Evolutionary conservation across 192 early-diverging fungal genomes (phyloP).

Genomic region (Coemansia sp.): DNA sequence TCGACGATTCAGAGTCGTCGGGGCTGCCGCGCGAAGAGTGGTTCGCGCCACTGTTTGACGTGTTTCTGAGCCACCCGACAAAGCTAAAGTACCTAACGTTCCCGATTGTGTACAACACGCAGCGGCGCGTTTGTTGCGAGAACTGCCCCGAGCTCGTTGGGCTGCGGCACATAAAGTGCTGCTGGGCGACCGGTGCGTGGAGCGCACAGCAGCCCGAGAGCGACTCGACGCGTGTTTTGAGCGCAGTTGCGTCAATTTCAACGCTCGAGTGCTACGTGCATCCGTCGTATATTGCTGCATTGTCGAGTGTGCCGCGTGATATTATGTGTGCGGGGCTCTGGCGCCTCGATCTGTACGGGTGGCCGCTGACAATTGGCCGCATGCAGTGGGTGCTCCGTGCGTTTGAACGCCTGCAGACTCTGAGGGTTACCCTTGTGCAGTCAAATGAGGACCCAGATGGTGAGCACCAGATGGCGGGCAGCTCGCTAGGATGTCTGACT

Average conservation of each 20-base stretch:
- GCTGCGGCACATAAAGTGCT: slow-evolving; percentile 48
- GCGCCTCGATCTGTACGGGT: slow-evolving; percentile 38
- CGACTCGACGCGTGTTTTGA: slow-evolving; percentile 45
- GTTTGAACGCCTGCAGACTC: slow-evolving; percentile 8
- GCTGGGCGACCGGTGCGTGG: slow-evolving; percentile 47
- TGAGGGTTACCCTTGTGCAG: slow-evolving; percentile 22
- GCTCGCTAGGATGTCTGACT: slow-evolving; percentile 4
- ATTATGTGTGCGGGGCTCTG: slow-evolving; percentile 16
- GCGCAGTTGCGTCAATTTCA: slow-evolving; percentile 27
- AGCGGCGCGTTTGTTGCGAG: slow-evolving; percentile 16
- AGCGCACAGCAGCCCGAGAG: slow-evolving; percentile 14
- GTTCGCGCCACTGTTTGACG: slow-evolving; percentile 46
- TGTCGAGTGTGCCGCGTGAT: slow-evolving; percentile 21
- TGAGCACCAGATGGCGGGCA: neutral
- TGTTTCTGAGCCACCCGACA: slow-evolving; percentile 26
- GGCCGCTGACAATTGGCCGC: slow-evolving; percentile 37
- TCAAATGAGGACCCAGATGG: neutral
- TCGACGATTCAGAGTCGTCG: slow-evolving; percentile 27
- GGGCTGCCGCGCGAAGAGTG: slow-evolving; percentile 45
- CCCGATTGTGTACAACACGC: slow-evolving; percentile 51
- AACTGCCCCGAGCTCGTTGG: slow-evolving; percentile 39
- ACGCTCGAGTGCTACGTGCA: slow-evolving; percentile 35
- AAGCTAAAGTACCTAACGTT: slow-evolving; percentile 32
- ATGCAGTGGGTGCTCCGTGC: slow-evolving; percentile 22
- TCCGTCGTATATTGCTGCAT: slow-evolving; percentile 40